Evolutionary conservation across 139 green algal genomes (phyloP).

Genomic region (Picochlorum sp.): DNA sequence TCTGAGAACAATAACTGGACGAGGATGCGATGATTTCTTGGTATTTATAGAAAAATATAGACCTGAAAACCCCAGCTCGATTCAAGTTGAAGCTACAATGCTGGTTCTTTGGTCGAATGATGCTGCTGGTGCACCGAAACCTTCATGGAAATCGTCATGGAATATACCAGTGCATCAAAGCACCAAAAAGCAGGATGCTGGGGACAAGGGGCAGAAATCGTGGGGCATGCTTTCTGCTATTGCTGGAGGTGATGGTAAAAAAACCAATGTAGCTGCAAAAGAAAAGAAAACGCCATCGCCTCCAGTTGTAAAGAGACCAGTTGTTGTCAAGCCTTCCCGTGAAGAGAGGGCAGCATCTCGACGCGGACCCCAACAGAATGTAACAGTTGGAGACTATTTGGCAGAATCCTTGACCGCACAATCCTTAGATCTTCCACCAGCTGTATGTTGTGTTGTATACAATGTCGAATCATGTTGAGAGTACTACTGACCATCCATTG

Average conservation of each 20-base stretch:
- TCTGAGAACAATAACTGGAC: slow-evolving; percentile 34
- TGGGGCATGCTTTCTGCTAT: slow-evolving; percentile 57
- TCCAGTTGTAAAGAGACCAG: not conserved
- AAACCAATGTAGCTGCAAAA: not conserved
- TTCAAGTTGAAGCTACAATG: slow-evolving; percentile 27
- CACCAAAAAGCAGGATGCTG: not conserved
- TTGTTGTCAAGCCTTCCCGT: not conserved
- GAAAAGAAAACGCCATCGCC: slow-evolving; percentile 2
- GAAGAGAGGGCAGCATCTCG: not conserved
- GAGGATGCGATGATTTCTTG: slow-evolving; percentile 59
- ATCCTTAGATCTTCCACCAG: slow-evolving; percentile 67
- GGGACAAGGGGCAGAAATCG: not conserved
- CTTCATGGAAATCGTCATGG: not conserved
- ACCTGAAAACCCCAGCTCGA: slow-evolving; percentile 4
- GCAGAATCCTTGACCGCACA: slow-evolving; percentile 59
- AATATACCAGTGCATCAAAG: not conserved
- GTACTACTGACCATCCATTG: not conserved
- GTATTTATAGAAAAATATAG: slow-evolving; percentile 40
- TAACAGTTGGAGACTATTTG: slow-evolving; percentile 30
- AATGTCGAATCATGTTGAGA: not conserved
- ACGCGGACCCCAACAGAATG: not conserved
- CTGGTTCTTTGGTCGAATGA: slow-evolving; percentile 29
- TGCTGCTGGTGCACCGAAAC: not conserved
- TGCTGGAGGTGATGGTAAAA: slow-evolving; percentile 39
- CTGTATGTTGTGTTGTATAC: not conserved